These are phyloP conservation scores for Alnus rubra DNA, from an alignment of 306 rosid species.

Conservation along the genomic window DNA sequence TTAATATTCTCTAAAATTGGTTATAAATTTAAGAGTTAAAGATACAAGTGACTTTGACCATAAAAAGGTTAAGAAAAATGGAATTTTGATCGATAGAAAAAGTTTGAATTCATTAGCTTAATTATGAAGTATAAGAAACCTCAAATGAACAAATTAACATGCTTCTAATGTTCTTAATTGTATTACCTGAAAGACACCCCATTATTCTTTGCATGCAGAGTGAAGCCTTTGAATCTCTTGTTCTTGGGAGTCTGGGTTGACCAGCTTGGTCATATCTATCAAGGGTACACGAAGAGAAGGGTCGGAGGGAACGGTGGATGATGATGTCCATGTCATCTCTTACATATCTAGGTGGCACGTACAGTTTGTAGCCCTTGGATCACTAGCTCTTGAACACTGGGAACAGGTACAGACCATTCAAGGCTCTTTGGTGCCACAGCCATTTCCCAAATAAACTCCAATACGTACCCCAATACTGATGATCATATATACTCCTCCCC, in stretches of 20 bases:
- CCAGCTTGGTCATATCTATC: constrained; percentile 41
- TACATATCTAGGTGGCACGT: constrained; percentile 41
- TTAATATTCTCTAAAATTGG: no score
- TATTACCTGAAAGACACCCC: constrained; percentile 52
- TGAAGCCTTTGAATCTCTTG: constrained; percentile 43
- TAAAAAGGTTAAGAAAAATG: no score
- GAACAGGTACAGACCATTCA: constrained; percentile 40
- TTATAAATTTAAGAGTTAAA: no score
- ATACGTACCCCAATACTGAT: no score
- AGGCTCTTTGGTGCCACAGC: constrained; percentile 21
- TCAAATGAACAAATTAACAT: background rate
- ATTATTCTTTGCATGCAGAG: constrained; percentile 41
- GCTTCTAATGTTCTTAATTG: background rate
- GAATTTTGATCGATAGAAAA: no score
- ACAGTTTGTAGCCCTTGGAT: constrained; percentile 19
- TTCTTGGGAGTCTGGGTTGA: constrained; percentile 29
- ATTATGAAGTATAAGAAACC: no score
- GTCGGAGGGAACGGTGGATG: constrained; percentile 28
- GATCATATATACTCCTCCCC: background rate
- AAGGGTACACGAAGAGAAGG: constrained; percentile 37
- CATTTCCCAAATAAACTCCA: constrained; percentile 7
- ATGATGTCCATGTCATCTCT: constrained; percentile 31
- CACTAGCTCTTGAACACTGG: constrained; percentile 49
- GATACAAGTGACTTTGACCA: no score
- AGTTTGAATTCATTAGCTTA: no score